Evolutionary conservation across 1,139 yeast species (phyloP), one percentile per base, ranked within the genome.

Genomic region (Saccharomyces hybrid): DNA sequence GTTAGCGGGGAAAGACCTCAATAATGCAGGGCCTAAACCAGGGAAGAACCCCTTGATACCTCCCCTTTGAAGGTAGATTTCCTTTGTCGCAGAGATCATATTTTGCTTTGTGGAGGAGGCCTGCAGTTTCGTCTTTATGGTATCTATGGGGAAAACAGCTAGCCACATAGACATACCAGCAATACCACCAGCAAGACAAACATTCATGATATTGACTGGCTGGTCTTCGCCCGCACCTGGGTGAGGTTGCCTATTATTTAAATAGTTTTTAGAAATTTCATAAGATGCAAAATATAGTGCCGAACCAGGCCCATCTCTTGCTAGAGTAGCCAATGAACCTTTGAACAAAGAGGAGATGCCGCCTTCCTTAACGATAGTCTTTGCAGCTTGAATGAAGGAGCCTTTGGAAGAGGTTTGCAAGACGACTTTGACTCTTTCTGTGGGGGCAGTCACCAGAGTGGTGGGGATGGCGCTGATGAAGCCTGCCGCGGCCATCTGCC

Each of bases 251-350:
- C 46, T 50, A 34, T 60, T 58, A 47, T 91, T 80, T 66, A 85
- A 77, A 56, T 67, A 71, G 56, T 79, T 77, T 73, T 93, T 93
- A 60, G 88, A 74, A 63, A 81, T 78, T 71, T 93, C 99, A 71
- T 93, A 93, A 2, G 96, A 88, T 3, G 97, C 98, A 71, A 93
- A 93, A 74, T 93, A 93, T 34, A 90, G 77, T 0, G 98, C 98
- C n/a, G 96, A 86, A 3, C 99, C 99, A 0, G 99, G 99, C 9
- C 98, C 98, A 68, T 93, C 99, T 72, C 99, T 84, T 14, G 96
- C 95, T 60, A 93, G 75, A 1, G 99, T 93, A 5, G 97, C 97
- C 26, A 78, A 79, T 0, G 96, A 86, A 20, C 99, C 99, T 70
- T 88, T 88, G 74, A 88, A 91, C 49, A 93, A 79, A 1, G 98